phyloP scores from a whole-genome alignment of 1,139 yeast genomes.

The Magnusiomyces ingens region DNA sequence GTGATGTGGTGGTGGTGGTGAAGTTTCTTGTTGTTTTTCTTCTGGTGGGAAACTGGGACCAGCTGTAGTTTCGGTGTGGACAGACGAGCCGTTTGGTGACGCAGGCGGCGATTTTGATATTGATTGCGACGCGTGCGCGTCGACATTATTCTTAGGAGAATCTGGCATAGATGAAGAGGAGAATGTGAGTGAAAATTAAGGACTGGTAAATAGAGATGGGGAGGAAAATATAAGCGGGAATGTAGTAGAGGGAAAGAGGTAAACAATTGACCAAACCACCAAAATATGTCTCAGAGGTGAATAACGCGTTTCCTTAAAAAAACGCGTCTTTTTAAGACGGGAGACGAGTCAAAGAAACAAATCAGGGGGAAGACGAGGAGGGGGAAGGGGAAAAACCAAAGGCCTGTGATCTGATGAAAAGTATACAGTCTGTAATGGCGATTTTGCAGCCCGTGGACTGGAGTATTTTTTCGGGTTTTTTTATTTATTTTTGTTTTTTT shows the following conservation, averaged over 20 bases:
- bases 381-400: neutral
- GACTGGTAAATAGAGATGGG: neutral
- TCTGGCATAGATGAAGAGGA: neutral
- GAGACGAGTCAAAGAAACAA: neutral
- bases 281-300: neutral
- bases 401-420: neutral
- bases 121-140: neutral
- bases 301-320: neutral
- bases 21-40: constrained; percentile 1
- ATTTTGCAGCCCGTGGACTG: neutral
- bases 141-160: neutral
- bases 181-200: neutral
- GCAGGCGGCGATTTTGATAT: constrained; percentile 3
- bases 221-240: neutral
- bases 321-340: neutral
- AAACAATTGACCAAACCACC: neutral
- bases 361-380: neutral
- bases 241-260: neutral
- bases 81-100: too few species aligned
- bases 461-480: neutral
- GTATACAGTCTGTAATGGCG: neutral
- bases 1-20: constrained; percentile 1
- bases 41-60: neutral
- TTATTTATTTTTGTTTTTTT: neutral
- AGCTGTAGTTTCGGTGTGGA: too few species aligned